Conservation (phyloP, 495 filamentous ascomycete genomes). For the Penicillium argentinense region DNA sequence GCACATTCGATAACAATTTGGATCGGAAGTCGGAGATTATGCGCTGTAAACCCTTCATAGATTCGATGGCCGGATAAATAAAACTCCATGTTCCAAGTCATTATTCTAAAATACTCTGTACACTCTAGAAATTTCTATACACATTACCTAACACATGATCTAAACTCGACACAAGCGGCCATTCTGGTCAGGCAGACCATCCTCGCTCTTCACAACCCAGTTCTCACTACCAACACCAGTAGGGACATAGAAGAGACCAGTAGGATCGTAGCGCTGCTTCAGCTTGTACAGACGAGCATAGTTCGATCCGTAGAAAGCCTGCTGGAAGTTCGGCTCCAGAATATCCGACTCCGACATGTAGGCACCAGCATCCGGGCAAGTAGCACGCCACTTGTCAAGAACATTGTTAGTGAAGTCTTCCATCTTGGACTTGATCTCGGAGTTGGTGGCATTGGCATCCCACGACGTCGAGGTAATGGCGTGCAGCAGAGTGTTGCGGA, state of each 20-base stretch:
- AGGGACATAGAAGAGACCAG: conserved; percentile 52
- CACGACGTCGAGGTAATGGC: conserved; percentile 42
- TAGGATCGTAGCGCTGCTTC: conserved; percentile 57
- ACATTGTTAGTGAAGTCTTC: conserved; percentile 35
- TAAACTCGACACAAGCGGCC: conserved; percentile 34
- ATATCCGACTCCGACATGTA: conserved; percentile 49
- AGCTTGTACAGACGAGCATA: conserved; percentile 50
- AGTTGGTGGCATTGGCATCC: conserved; percentile 14
- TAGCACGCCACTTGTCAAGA: conserved; percentile 52
- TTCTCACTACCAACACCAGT: conserved; percentile 55
- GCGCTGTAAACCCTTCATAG: too few relatives aligned
- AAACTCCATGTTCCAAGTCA: too few relatives aligned
- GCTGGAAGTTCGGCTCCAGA: conserved; percentile 62
- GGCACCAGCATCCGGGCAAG: conserved; percentile 34
- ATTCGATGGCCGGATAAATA: too few relatives aligned
- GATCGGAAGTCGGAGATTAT: too few relatives aligned
- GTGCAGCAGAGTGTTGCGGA: conserved; percentile 53
- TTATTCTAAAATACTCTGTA: not conserved
- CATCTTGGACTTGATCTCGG: conserved; percentile 21
- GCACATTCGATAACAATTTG: too few relatives aligned
- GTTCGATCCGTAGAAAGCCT: conserved; percentile 60
- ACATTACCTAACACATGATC: not conserved
- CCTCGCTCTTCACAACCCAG: conserved; percentile 38
- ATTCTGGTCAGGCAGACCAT: conserved; percentile 36
- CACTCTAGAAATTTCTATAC: not conserved